Conservation (phyloP, 176 grass and related monocot species). For the Carex pumila region DNA sequence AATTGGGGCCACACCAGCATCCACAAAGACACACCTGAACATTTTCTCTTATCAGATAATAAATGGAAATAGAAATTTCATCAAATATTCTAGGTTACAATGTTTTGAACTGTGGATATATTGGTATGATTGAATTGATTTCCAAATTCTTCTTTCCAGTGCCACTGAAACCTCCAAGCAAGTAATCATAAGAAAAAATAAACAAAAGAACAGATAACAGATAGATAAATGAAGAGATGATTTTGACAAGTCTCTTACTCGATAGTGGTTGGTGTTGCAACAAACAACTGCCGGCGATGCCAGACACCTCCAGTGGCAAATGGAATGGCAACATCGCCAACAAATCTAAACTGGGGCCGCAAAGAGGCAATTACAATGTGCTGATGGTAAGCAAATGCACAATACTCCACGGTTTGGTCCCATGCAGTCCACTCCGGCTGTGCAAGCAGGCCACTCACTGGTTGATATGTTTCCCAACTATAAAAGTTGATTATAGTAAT, state of each 20-base stretch:
- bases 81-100: background rate
- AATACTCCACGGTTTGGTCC: slow-evolving; percentile 98
- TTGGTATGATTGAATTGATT: background rate
- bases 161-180: background rate
- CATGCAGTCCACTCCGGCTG: slow-evolving; percentile 95
- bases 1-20: slow-evolving; percentile 84
- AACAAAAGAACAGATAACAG: slow-evolving; percentile 10
- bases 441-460: slow-evolving; percentile 77
- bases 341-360: slow-evolving; percentile 89
- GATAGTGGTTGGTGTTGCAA: slow-evolving; percentile 94
- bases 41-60: background rate
- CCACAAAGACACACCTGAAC: slow-evolving; percentile 92
- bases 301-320: slow-evolving; percentile 94
- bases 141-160: background rate
- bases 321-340: slow-evolving; percentile 97
- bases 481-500: slow-evolving; percentile 19
- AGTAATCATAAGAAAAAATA: background rate
- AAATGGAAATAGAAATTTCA: background rate
- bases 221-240: background rate
- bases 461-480: slow-evolving; percentile 98
- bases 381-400: slow-evolving; percentile 96
- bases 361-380: slow-evolving; percentile 95
- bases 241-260: slow-evolving; percentile 67
- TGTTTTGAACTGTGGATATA: background rate
- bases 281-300: slow-evolving; percentile 96